Base-by-base conservation (phyloP, 2,329 filamentous ascomycete genomes). In the Fusarium gaditjirri region DNA sequence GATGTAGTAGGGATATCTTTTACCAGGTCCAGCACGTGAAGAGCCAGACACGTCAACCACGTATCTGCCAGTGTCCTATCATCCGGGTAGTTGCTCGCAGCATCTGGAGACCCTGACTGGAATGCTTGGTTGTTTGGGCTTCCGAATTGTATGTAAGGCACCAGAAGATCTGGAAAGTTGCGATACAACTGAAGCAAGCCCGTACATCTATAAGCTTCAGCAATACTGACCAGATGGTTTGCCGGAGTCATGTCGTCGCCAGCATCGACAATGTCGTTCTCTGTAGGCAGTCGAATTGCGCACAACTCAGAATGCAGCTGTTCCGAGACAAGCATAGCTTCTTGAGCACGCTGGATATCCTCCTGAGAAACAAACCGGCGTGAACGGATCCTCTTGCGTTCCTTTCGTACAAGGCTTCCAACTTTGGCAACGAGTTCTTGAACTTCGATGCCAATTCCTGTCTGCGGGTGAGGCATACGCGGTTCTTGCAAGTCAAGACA, bases 41-140 rank as follows among this genome's bases (percentile, higher is more conserved):
- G 76, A 17, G 85, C 84, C 19, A 86, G 80, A 16, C 81, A 80
- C 38, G 82, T 84, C 35, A 85, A 72, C 81, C 82, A 85, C 2
- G 82, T 76, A 58, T 82, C 82, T 6, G 58, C 29, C n/a, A 63
- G 35, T 10, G 60, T 43, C 25, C 55, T 50, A 44, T 55, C 43
- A 39, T 57, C 42, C 6, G 54, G 38, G 3, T 50, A 43, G 8
- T 39, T 27, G 66, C 16, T 52, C 5, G 47, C 23, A 16, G 73
- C 14, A 72, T 54, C 39, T 33, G 49, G 56, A 6, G 60, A 62
- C 11, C 42, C 47, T 8, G 59, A 33, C 27, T 62, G 35, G 16
- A 60, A 54, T 6, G 54, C 29, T 23, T 71, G 41, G n/a, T 39
- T 61, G 5, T 25, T 47, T 35, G 65, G 21, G 25, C 66, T 56